Percentiles rank a stretch among this genome's conserved stretches.
These are phyloP conservation scores for Chaetomium olivaceum DNA, from an alignment of 2,329 filamentous ascomycete species.

Conservation along the genomic window DNA sequence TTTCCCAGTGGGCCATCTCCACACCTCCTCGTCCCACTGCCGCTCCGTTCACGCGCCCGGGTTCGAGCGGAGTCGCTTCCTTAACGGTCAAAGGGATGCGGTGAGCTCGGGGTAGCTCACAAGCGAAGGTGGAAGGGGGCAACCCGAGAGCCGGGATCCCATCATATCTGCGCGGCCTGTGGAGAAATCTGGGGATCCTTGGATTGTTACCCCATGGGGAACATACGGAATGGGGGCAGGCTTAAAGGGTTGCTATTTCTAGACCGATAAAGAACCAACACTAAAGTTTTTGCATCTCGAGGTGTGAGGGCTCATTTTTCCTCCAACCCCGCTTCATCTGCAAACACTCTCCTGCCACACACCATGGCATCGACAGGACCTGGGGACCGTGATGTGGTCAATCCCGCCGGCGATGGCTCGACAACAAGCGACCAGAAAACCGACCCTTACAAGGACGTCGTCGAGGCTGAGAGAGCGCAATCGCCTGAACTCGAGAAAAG, in stretches of 20 bases:
- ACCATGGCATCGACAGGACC: not conserved
- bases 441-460: conserved; percentile 11
- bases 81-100: conserved; percentile 1
- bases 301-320: not conserved
- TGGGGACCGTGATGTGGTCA: not conserved
- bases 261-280: not conserved
- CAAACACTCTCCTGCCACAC: not conserved
- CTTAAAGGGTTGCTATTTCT: not conserved
- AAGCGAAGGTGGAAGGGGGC: not conserved
- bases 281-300: not conserved
- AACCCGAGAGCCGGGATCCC: not conserved
- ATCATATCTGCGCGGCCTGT: not conserved
- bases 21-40: not conserved
- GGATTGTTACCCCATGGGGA: conserved; percentile 9
- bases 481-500: conserved; percentile 45
- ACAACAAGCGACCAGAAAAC: not conserved
- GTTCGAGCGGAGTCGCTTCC: conserved; percentile 12
- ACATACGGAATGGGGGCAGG: conserved; percentile 4
- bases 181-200: not conserved
- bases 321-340: not conserved
- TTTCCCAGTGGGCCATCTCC: not conserved
- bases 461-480: conserved; percentile 17
- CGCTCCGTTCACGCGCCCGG: not conserved
- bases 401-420: not conserved
- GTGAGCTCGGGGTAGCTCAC: conserved; percentile 17